Evolutionary conservation across 2,329 filamentous ascomycete genomes (phyloP).

Genomic region (Aspergillus sp.): DNA sequence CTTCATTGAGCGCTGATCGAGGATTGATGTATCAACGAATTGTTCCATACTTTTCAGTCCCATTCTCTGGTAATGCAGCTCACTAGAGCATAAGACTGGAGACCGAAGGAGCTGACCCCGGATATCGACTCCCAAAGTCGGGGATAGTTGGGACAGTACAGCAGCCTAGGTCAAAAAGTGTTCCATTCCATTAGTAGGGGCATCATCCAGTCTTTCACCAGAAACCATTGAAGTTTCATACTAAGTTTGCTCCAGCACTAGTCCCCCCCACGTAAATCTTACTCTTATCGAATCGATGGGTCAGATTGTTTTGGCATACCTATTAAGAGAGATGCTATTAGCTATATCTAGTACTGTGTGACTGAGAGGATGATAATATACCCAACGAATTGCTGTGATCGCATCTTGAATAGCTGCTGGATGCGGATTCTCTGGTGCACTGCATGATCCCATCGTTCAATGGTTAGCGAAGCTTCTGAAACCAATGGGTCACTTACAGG

Average conservation of each 20-base stretch:
- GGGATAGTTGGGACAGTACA: neutral
- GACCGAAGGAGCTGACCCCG: neutral
- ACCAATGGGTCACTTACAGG: neutral
- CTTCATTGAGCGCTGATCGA: neutral
- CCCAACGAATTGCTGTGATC: neutral
- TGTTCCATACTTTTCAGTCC: neutral
- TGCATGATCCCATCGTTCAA: neutral
- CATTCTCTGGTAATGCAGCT: neutral
- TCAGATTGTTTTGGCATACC: neutral
- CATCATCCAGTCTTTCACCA: too few relatives aligned
- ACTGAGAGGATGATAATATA: neutral
- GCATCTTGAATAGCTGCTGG: neutral
- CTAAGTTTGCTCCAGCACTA: neutral
- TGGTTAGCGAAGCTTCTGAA: too few relatives aligned
- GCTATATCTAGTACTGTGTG: neutral
- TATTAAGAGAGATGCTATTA: neutral
- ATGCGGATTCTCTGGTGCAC: neutral
- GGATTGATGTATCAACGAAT: neutral
- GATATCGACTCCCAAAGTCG: neutral
- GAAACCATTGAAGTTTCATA: too few relatives aligned
- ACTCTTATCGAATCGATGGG: neutral
- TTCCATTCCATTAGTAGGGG: too few relatives aligned
- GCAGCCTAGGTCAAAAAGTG: too few relatives aligned
- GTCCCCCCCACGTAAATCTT: neutral
- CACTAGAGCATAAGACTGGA: neutral